Percentiles rank a stretch among this genome's conserved stretches.
phyloP scores from a whole-genome alignment of 192 early-diverging fungal species.

The Coemansia sp. region DNA sequence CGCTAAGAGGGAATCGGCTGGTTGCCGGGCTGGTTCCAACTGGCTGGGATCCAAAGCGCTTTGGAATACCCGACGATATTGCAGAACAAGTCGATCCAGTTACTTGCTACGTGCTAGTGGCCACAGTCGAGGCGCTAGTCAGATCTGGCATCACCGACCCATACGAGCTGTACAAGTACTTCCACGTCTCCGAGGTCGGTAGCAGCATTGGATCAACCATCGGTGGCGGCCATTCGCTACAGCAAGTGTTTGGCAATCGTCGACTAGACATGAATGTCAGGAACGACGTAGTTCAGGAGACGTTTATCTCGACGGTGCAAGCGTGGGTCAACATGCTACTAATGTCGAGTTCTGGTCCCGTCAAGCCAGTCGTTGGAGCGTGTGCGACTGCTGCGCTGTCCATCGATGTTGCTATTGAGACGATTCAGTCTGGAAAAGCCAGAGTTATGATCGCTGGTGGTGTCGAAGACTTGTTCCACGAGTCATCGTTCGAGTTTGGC shows the following conservation, averaged over 20 bases:
- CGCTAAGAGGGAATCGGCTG: slow-evolving; percentile 75
- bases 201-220: slow-evolving; percentile 88
- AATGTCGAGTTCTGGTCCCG: slow-evolving; percentile 88
- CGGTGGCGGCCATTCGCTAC: slow-evolving; percentile 76
- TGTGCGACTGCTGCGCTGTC: slow-evolving; percentile 92
- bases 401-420: slow-evolving; percentile 87
- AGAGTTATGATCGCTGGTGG: slow-evolving; percentile 91
- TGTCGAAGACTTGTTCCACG: slow-evolving; percentile 88
- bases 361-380: slow-evolving; percentile 76
- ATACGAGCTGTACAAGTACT: slow-evolving; percentile 95
- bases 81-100: slow-evolving; percentile 85
- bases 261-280: slow-evolving; percentile 74
- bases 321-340: slow-evolving; percentile 97
- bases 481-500: slow-evolving; percentile 87
- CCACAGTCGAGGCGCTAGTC: slow-evolving; percentile 89
- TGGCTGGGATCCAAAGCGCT: slow-evolving; percentile 88
- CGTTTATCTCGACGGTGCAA: slow-evolving; percentile 94
- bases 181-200: slow-evolving; percentile 93
- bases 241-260: slow-evolving; percentile 75
- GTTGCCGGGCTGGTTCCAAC: slow-evolving; percentile 93
- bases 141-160: slow-evolving; percentile 93
- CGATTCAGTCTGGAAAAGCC: slow-evolving; percentile 86
- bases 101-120: slow-evolving; percentile 83
- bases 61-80: slow-evolving; percentile 91
- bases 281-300: slow-evolving; percentile 87